Evolutionary conservation across 768 basidiomycete species (phyloP).

Genomic region (Trametes villosa): DNA sequence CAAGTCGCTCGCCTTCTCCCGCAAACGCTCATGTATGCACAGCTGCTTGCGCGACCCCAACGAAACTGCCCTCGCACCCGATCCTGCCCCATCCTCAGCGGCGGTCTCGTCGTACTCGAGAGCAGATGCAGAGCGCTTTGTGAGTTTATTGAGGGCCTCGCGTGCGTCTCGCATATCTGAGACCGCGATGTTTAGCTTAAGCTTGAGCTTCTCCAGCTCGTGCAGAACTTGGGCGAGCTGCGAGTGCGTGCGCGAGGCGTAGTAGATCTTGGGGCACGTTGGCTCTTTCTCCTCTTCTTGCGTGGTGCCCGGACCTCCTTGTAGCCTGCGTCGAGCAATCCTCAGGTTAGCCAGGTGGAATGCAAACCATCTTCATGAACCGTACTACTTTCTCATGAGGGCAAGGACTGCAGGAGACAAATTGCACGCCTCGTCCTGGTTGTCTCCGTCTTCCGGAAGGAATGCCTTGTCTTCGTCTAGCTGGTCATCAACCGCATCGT

Average conservation of each 20-base stretch:
- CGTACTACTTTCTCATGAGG: slow-evolving; percentile 72
- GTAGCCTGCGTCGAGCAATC: slow-evolving; percentile 1
- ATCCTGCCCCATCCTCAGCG: neutral
- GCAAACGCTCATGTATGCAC: slow-evolving; percentile 86
- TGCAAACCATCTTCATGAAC: neutral
- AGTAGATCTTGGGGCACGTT: slow-evolving; percentile 84
- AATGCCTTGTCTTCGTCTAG: slow-evolving; percentile 61
- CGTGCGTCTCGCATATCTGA: slow-evolving; percentile 16
- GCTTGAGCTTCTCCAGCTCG: slow-evolving; percentile 63
- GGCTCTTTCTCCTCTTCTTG: slow-evolving; percentile 52
- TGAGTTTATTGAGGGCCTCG: neutral
- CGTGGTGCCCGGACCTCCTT: slow-evolving; percentile 1
- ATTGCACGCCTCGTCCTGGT: slow-evolving; percentile 49
- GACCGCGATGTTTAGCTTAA: slow-evolving; percentile 52
- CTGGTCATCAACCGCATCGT: slow-evolving; percentile 29
- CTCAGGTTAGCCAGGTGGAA: neutral
- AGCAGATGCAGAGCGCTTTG: slow-evolving; percentile 7
- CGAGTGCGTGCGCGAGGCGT: slow-evolving; percentile 95
- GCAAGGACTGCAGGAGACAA: slow-evolving; percentile 79
- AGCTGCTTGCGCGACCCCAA: slow-evolving; percentile 90
- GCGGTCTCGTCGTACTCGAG: slow-evolving; percentile 1
- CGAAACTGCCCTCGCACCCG: slow-evolving; percentile 67
- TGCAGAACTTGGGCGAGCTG: slow-evolving; percentile 90
- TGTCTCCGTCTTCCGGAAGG: slow-evolving; percentile 62
- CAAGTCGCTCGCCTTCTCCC: slow-evolving; percentile 64